These are phyloP conservation scores for Eucalyptus tenuipes DNA, from an alignment of 345 rosid species.

Conservation along the genomic window DNA sequence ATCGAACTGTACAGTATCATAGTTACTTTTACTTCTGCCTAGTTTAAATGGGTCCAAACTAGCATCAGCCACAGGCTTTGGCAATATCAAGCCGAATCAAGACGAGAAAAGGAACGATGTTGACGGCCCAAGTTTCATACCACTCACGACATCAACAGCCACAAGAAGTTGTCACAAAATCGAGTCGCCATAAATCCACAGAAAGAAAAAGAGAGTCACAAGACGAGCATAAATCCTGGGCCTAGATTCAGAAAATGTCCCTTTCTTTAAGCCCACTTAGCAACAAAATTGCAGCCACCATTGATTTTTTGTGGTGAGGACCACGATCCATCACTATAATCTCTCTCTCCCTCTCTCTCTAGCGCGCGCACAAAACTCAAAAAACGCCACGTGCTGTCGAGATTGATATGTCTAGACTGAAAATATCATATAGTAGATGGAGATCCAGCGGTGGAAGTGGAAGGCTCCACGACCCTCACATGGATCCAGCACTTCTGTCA, in stretches of 20 bases:
- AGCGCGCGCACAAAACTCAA: not conserved
- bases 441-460: not conserved
- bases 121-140: not conserved
- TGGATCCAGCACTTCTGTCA: not conserved
- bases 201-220: not conserved
- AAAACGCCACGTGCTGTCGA: not conserved
- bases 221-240: not conserved
- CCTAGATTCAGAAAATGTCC: not conserved
- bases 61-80: not conserved
- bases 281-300: not conserved
- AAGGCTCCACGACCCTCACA: not conserved
- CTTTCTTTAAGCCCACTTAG: not conserved
- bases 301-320: not conserved
- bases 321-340: not conserved
- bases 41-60: not conserved
- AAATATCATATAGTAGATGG: not conserved
- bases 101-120: not conserved
- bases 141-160: not conserved
- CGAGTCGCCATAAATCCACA: not conserved
- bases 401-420: not conserved
- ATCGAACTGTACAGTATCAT: not conserved
- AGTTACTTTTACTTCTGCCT: not conserved
- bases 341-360: not conserved
- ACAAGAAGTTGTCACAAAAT: not conserved
- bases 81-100: not conserved